phyloP scores from a whole-genome alignment of 345 rosid genomes.

The Fremontodendron californicum region DNA sequence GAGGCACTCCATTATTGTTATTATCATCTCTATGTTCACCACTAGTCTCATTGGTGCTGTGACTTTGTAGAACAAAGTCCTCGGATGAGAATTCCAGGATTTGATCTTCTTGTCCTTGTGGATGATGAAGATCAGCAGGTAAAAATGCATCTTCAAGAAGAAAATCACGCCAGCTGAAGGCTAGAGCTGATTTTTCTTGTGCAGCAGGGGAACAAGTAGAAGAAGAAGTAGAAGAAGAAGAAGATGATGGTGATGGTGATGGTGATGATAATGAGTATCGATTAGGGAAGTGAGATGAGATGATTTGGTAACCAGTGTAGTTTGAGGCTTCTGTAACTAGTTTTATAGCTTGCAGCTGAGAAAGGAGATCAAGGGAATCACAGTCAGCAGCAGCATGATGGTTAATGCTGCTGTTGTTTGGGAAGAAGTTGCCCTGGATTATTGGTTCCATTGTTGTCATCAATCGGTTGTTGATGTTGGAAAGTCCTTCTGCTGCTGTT shows the following conservation, averaged over 20 bases:
- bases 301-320: conserved; percentile 22
- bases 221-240: conserved; percentile 42
- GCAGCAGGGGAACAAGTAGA: conserved; percentile 58
- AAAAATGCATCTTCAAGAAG: conserved; percentile 58
- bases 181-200: conserved; percentile 31
- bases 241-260: conserved; percentile 29
- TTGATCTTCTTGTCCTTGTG: conserved; percentile 23
- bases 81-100: conserved; percentile 24
- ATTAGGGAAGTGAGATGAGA: conserved; percentile 18
- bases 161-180: conserved; percentile 77
- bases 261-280: conserved; percentile 30
- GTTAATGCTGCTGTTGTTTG: background rate
- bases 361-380: conserved; percentile 51
- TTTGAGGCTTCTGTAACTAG: conserved; percentile 53
- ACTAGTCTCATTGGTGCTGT: background rate
- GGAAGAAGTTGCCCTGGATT: conserved; percentile 20
- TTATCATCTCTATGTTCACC: background rate
- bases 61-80: conserved; percentile 19
- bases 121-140: conserved; percentile 15
- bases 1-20: background rate
- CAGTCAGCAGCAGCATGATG: background rate
- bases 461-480: conserved; percentile 4
- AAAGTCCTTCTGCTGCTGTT: conserved; percentile 4
- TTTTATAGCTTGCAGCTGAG: conserved; percentile 73
- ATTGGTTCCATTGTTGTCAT: conserved; percentile 21